Evolutionary conservation across 225 moss, liverwort and hornwort genomes (phyloP).

Genomic region (Rhytidiadelphus loreus): DNA sequence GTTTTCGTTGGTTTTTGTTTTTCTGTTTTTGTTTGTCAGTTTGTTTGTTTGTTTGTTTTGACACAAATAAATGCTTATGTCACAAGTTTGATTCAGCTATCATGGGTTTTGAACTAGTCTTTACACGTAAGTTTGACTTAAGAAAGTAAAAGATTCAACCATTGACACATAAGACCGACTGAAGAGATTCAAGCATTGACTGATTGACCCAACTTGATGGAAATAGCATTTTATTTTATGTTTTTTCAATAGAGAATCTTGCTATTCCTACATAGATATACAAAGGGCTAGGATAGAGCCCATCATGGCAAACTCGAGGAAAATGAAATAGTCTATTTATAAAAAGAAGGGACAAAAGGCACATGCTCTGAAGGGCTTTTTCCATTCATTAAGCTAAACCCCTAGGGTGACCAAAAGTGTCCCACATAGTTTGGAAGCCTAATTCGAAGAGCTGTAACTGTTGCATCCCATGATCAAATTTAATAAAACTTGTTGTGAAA

Average conservation of each 20-base stretch:
- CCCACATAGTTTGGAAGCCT: background rate
- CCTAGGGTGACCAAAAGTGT: background rate
- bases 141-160: background rate
- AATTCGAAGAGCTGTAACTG: background rate
- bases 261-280: background rate
- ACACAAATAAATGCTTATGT: no score
- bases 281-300: background rate
- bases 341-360: background rate
- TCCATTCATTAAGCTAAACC: background rate
- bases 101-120: background rate
- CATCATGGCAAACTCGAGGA: background rate
- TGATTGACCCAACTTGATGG: background rate
- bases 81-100: background rate
- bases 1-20: no score
- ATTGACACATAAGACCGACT: background rate
- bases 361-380: background rate
- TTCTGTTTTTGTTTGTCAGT: no score
- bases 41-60: no score
- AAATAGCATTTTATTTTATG: background rate
- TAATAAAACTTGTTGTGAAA: background rate
- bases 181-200: background rate
- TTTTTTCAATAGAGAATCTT: background rate
- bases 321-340: background rate
- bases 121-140: background rate
- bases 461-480: fast-evolving